A percentile compares a stretch with the other conserved stretches of the same genome.
Conservation (phyloP, 78 protist genomes). For the Speleostelium caveatum region DNA sequence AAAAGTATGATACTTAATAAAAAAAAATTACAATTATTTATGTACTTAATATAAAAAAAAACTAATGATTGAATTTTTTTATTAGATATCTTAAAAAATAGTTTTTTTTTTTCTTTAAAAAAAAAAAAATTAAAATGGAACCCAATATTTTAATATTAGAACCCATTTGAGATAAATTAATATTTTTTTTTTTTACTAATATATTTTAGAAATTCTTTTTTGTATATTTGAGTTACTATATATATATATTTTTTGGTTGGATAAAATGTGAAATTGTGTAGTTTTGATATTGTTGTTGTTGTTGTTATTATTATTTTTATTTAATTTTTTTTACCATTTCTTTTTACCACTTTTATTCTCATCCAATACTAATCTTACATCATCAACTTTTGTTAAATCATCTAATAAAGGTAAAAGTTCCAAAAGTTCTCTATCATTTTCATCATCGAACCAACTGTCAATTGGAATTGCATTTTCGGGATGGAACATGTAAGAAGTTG, state of each 20-base stretch:
- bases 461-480: constrained; percentile 93
- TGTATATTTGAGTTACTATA: background rate
- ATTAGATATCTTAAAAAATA: background rate
- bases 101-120: background rate
- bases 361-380: constrained; percentile 80
- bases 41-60: background rate
- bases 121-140: too few species aligned
- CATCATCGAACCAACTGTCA: constrained; percentile 89
- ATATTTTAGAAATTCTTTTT: background rate
- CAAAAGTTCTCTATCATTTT: constrained; percentile 85
- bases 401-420: constrained; percentile 86
- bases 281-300: background rate
- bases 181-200: background rate
- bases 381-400: constrained; percentile 66
- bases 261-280: background rate
- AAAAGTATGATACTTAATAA: background rate
- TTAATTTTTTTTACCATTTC: background rate
- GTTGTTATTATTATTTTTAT: background rate
- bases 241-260: background rate
- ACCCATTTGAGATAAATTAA: too few species aligned
- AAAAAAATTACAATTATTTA: background rate
- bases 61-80: background rate
- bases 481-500: constrained; percentile 88
- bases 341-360: constrained; percentile 11
- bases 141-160: too few species aligned